Evolutionary conservation across 805 yeast genomes (phyloP).

Genomic region (Pichia cabralensis): DNA sequence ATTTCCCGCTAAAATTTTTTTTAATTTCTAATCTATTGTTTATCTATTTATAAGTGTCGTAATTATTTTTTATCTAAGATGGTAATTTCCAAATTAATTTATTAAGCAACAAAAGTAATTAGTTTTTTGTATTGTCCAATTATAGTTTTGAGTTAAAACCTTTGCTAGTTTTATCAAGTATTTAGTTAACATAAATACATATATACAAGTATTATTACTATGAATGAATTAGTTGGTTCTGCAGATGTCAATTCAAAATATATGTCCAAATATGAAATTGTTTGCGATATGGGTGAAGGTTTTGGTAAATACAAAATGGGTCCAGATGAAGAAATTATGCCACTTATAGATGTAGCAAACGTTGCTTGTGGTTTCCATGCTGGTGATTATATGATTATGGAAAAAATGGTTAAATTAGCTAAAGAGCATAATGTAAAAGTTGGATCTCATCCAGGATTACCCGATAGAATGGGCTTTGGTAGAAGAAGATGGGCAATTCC

Average conservation of each 20-base stretch:
- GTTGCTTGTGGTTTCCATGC: constrained; percentile 35
- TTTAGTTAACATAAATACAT: too few species aligned
- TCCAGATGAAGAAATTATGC: constrained; percentile 32
- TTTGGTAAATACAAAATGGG: constrained; percentile 30
- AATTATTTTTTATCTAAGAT: too few species aligned
- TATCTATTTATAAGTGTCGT: too few species aligned
- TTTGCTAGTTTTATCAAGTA: too few species aligned
- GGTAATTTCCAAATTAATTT: too few species aligned
- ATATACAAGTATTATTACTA: too few species aligned
- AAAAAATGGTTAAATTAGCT: constrained; percentile 26
- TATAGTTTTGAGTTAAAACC: too few species aligned
- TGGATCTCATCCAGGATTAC: constrained; percentile 33
- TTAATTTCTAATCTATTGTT: too few species aligned
- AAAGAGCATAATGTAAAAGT: constrained; percentile 27
- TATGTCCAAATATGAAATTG: constrained; percentile 23
- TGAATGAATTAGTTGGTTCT: constrained; percentile 8
- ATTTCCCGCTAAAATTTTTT: too few species aligned
- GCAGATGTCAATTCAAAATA: constrained; percentile 16
- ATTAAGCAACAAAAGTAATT: too few species aligned
- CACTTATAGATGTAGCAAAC: constrained; percentile 29
- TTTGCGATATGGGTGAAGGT: constrained; percentile 30
- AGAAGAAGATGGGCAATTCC: constrained; percentile 27
- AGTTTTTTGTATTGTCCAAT: too few species aligned
- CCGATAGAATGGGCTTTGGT: constrained; percentile 32
- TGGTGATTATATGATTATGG: constrained; percentile 30